phyloP scores from a whole-genome alignment of 75 land plant species.

The Cryptomeria japonica region DNA sequence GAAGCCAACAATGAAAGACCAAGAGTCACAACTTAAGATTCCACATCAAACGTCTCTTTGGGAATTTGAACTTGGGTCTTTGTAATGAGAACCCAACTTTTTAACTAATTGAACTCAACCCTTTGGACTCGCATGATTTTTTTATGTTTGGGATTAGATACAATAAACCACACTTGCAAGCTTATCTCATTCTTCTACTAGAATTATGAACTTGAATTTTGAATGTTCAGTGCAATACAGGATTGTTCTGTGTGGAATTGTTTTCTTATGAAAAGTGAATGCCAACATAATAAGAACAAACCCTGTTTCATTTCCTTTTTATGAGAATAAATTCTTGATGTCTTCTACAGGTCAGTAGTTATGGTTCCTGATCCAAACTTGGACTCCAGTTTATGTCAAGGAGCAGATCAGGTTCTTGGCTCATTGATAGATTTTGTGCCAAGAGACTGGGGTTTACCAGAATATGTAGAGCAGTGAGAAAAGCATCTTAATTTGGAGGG shows the following conservation, averaged over 20 bases:
- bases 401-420: conserved; percentile 75
- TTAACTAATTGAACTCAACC: too few relatives aligned
- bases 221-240: neutral
- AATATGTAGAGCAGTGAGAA: conserved; percentile 23
- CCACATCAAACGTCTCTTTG: too few relatives aligned
- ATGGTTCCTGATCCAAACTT: conserved; percentile 94
- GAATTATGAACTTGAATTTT: neutral
- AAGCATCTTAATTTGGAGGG: neutral
- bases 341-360: conserved; percentile 67
- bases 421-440: conserved; percentile 76
- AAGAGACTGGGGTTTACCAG: conserved; percentile 76
- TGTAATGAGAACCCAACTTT: too few relatives aligned
- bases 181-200: neutral
- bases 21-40: too few relatives aligned
- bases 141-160: neutral
- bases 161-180: neutral
- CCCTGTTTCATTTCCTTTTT: neutral
- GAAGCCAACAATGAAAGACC: too few relatives aligned
- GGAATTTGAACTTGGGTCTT: too few relatives aligned
- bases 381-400: conserved; percentile 55
- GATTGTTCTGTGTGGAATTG: neutral
- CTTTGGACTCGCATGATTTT: too few relatives aligned
- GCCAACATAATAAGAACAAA: neutral
- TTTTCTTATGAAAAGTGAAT: neutral
- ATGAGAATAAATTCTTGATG: neutral